Percentiles rank a stretch among this genome's conserved stretches.
Conservation (phyloP, 345 rosid genomes). For the Barbarea vulgaris region DNA sequence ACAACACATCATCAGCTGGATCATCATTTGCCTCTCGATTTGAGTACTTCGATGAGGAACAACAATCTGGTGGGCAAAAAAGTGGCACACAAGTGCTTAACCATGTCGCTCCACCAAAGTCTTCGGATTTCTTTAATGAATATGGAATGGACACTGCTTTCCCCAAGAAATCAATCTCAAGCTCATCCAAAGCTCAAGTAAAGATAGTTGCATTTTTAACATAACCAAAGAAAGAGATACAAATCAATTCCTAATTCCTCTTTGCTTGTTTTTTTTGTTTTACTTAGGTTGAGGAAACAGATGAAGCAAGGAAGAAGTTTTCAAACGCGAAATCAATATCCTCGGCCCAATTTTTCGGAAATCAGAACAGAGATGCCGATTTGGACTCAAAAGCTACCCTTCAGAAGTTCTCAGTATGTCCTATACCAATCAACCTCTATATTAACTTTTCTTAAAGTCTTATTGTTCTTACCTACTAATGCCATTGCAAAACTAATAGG, state of each 20-base stretch:
- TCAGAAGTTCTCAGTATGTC: constrained; percentile 86
- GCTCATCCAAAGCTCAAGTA: constrained; percentile 76
- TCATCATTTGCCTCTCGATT: constrained; percentile 81
- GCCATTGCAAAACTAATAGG: constrained; percentile 43
- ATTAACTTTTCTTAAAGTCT: not conserved
- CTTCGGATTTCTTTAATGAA: constrained; percentile 85
- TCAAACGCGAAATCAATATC: constrained; percentile 96
- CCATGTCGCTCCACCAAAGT: constrained; percentile 95
- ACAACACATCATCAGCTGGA: constrained; percentile 47
- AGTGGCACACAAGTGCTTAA: constrained; percentile 72
- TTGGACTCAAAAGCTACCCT: constrained; percentile 76
- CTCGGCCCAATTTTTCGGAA: constrained; percentile 90
- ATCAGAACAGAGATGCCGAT: constrained; percentile 58
- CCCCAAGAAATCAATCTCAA: constrained; percentile 61
- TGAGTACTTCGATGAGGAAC: constrained; percentile 77
- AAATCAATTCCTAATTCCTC: not conserved
- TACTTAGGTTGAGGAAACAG: constrained; percentile 75
- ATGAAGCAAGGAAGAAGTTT: constrained; percentile 97
- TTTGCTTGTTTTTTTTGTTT: not conserved
- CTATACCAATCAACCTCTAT: constrained; percentile 1
- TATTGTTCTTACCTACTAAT: not conserved
- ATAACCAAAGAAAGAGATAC: not conserved
- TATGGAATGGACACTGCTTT: constrained; percentile 84
- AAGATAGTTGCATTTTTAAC: constrained; percentile 6
- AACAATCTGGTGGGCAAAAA: constrained; percentile 52